Evolutionary conservation across 2,329 filamentous ascomycete genomes (phyloP).

Genomic region (Neonectria coccinea): DNA sequence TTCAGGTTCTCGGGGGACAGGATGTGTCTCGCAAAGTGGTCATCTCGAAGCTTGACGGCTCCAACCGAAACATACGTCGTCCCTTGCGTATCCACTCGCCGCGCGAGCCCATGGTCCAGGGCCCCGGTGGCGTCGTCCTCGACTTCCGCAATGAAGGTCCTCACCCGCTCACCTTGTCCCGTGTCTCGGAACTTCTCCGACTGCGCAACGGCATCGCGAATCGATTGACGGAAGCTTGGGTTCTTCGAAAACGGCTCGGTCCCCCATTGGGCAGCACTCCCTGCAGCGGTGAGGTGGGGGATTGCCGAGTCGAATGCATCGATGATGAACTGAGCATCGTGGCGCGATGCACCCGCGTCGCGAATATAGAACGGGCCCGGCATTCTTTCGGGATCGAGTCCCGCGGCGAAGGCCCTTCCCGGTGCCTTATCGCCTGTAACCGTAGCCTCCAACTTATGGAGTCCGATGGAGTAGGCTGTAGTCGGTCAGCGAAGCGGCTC

Average conservation of each 20-base stretch:
- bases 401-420: neutral
- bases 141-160: constrained; percentile 47
- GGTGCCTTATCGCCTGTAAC: constrained; percentile 31
- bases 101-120: constrained; percentile 27
- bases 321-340: constrained; percentile 47
- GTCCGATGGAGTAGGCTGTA: neutral
- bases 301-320: constrained; percentile 48
- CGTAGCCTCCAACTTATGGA: neutral
- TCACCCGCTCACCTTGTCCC: constrained; percentile 40
- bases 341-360: constrained; percentile 34
- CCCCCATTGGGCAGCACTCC: constrained; percentile 48
- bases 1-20: constrained; percentile 25
- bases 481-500: constrained; percentile 24
- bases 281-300: constrained; percentile 44
- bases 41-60: constrained; percentile 29
- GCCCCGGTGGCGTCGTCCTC: constrained; percentile 22
- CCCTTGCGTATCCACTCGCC: constrained; percentile 32
- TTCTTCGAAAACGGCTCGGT: constrained; percentile 41
- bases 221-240: constrained; percentile 39
- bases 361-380: constrained; percentile 41
- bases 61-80: constrained; percentile 32
- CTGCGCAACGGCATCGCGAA: constrained; percentile 34
- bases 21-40: constrained; percentile 30
- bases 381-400: constrained; percentile 32
- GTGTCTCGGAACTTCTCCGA: constrained; percentile 43